Evolutionary conservation across 306 rosid genomes (phyloP).

Genomic region (Trichosanthes cucumerina): DNA sequence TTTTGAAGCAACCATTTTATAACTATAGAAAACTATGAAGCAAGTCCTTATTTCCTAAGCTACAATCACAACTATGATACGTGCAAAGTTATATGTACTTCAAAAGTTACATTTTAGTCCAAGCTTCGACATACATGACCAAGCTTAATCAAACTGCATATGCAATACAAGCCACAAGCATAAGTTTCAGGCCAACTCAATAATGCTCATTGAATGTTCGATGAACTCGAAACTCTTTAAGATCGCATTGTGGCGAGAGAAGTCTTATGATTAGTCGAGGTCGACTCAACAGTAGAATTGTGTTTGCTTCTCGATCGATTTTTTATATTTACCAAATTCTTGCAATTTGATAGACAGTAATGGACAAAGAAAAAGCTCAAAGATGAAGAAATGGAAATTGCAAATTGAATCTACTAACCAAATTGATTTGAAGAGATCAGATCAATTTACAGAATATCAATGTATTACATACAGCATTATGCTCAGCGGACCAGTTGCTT

Average conservation of each 20-base stretch:
- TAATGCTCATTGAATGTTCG: not conserved
- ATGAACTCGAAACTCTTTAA: not conserved
- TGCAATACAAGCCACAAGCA: not conserved
- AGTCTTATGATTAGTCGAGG: not conserved
- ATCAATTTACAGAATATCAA: constrained; percentile 11
- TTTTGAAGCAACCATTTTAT: not conserved
- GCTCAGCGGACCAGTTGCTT: constrained; percentile 18
- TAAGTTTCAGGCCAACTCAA: not conserved
- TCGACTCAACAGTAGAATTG: not conserved
- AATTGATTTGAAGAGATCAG: constrained; percentile 5
- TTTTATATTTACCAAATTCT: not conserved
- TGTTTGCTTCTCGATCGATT: not conserved
- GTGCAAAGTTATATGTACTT: not conserved
- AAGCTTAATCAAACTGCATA: not conserved
- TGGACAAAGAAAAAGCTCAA: not conserved
- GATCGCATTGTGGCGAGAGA: not conserved
- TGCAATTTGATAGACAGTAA: not conserved
- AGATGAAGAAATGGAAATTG: not conserved
- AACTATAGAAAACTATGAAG: not conserved
- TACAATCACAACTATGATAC: not conserved
- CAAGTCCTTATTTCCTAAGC: not conserved
- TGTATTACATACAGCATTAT: constrained; percentile 11
- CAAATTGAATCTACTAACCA: not conserved
- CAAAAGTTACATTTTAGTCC: not conserved
- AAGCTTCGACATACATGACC: not conserved